Base-by-base conservation (phyloP, 129 eudicot species). In the Apium graveolens region DNA sequence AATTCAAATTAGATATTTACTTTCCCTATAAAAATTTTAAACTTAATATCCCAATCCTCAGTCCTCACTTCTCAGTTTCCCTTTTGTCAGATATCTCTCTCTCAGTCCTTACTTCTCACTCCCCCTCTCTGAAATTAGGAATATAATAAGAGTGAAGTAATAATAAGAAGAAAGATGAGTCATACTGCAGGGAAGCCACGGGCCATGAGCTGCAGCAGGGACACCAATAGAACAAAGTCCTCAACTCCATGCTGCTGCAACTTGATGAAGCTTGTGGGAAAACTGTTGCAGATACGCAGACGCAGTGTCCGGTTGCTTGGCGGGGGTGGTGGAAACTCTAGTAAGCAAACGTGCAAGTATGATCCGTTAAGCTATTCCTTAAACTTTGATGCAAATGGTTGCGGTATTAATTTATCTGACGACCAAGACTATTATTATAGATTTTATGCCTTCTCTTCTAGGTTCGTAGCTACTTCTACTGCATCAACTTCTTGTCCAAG, bases 361-460 rank as follows among this genome's bases (percentile, higher is more conserved):
- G 80, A 77, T 60, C 80, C 80, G 26, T 4, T 57, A 38, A 77
- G 80, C 37, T 77, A 77, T 32, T 77, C 80, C 24, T 39, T 77
- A 5, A 77, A 77, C 80, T 77, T 77, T 29, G 80, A 77, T 41
- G 43, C 80, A 57, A 76, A 45, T 48, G 79, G 79, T 1, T 76
- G 49, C n/a, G 79, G 79, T 20, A n/a, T n/a, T n/a, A 77, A 70
- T 49, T 77, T 77, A 62, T 38, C 65, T 49, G 80, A 77, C 35
- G 80, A 77, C n/a, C 41, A 77, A 13, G 72, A 77, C 62, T 51
- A 51, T 21, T 77, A 39, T 20, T 77, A 60, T 8, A 39, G 55
- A 18, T 77, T 77, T 77, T 77, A 77, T 60, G 80, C 80, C 21
- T 77, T 77, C 51, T 77, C 72, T 38, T 77, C 80, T 77, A 77